Base-by-base conservation (phyloP, 257 asterid genomes). In the Nicotiana otophora region DNA sequence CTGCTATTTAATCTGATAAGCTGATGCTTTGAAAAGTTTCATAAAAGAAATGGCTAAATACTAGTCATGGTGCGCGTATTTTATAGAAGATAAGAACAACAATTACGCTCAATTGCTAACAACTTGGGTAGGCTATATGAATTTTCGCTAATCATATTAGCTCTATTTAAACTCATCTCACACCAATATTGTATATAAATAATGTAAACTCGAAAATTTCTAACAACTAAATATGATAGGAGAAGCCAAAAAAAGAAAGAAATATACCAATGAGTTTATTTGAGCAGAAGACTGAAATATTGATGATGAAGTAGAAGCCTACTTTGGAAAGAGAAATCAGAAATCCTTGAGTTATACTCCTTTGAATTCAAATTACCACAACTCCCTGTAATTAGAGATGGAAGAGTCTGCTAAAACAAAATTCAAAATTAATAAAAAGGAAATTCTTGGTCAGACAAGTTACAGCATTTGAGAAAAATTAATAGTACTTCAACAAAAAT, bases 301-400 rank as follows among this genome's bases (percentile, higher is more conserved):
- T 76, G 90, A 83, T 17, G 90, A 86, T 0, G 90, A 82, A 61
- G 94, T 76, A 60, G 78, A 84, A 58, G 87, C 87, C 86, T 31
- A 88, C 67, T 81, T 89, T 86, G 95, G 84, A 90, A 93, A 36
- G 92, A 86, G 83, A 90, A 92, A 72, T 91, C 92, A 34, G 91
- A 69, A 81, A 8, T 84, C 61, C 83, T 88, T 6, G 82, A 81
- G 15, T 84, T 92, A 67, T 87, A 92, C 58, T 83, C 92, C 83
- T 87, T 87, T 5, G 86, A 33, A 3, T 30, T 70, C 78, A 84
- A 81, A 42, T 85, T 87, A 20, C 89, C 78, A 66, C 90, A 90
- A 33, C 79, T 77, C 82, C 87, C 89, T 5, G 95, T 94, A 0
- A 97, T 94, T 76, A 95, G 95, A 76, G 97, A 90, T 33, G 92